Percentiles rank a stretch among this genome's conserved stretches.
These are phyloP conservation scores for Cyclotella choctawhatcheeana DNA, from an alignment of 108 stramenopile genomes.

Conservation along the genomic window DNA sequence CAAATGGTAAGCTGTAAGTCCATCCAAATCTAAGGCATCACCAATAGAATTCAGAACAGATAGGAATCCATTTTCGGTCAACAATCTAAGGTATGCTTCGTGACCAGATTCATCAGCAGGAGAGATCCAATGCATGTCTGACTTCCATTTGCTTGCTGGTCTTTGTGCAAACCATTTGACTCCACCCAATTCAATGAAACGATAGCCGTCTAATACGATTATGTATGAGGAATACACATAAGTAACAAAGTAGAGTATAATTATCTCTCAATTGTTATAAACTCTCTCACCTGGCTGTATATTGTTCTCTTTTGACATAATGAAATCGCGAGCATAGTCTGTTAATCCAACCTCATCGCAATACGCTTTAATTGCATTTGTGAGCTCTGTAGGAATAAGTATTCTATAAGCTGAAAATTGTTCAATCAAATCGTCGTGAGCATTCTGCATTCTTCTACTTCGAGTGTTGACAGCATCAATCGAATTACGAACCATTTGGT, in stretches of 20 bases:
- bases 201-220: background rate
- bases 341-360: constrained; percentile 22
- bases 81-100: constrained; percentile 31
- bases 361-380: constrained; percentile 16
- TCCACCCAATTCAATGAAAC: constrained; percentile 11
- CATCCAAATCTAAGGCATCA: constrained; percentile 46
- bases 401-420: constrained; percentile 14
- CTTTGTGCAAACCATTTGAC: constrained; percentile 20
- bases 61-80: constrained; percentile 58
- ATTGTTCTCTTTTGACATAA: constrained; percentile 19
- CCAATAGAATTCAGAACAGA: constrained; percentile 56
- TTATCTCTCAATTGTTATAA: background rate
- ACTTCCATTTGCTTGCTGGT: constrained; percentile 16
- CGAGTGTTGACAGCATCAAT: background rate
- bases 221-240: background rate
- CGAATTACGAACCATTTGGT: constrained; percentile 7
- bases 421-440: no score
- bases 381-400: constrained; percentile 17
- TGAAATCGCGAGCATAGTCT: constrained; percentile 14
- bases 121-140: constrained; percentile 34
- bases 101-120: constrained; percentile 50
- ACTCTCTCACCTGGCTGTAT: constrained; percentile 17
- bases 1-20: constrained; percentile 51
- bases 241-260: background rate
- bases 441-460: no score